These are phyloP conservation scores for Elongisporangium anandrum DNA, from an alignment of 352 stramenopile species.

Conservation along the genomic window DNA sequence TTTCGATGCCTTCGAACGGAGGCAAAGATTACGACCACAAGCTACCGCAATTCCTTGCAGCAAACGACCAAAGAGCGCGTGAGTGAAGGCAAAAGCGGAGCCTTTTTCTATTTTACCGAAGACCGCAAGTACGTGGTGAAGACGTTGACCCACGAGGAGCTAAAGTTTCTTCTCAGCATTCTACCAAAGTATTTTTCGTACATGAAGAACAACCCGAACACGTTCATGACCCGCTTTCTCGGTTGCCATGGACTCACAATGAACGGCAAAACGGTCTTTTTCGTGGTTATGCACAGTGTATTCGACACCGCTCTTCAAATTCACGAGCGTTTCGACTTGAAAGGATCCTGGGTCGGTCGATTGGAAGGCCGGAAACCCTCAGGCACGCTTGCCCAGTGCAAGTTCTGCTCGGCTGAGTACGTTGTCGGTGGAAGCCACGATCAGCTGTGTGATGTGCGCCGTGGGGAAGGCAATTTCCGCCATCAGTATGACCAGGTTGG, in stretches of 20 bases:
- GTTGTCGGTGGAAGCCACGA: slow-evolving; percentile 63
- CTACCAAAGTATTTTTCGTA: slow-evolving; percentile 68
- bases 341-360: slow-evolving; percentile 81
- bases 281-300: slow-evolving; percentile 83
- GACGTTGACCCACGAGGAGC: slow-evolving; percentile 69
- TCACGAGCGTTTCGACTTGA: slow-evolving; percentile 79
- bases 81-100: slow-evolving; percentile 78
- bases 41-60: slow-evolving; percentile 62
- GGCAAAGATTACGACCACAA: slow-evolving; percentile 56
- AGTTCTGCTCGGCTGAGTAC: slow-evolving; percentile 69
- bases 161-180: slow-evolving; percentile 71
- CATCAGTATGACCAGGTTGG: slow-evolving; percentile 81
- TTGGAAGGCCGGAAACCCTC: slow-evolving; percentile 69
- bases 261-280: slow-evolving; percentile 83
- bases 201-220: slow-evolving; percentile 61
- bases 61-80: slow-evolving; percentile 76
- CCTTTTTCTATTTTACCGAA: slow-evolving; percentile 83
- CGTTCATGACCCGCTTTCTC: slow-evolving; percentile 79
- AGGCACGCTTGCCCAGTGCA: slow-evolving; percentile 64
- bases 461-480: slow-evolving; percentile 56
- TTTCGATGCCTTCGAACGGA: slow-evolving; percentile 66
- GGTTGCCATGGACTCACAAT: slow-evolving; percentile 80
- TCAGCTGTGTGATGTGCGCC: slow-evolving; percentile 57
- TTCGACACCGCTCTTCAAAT: slow-evolving; percentile 78
- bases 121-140: slow-evolving; percentile 85